Evolutionary conservation across 2,329 filamentous ascomycete species (phyloP), one percentile per base, ranked within the genome.

Genomic region (Saccharata proteae): DNA sequence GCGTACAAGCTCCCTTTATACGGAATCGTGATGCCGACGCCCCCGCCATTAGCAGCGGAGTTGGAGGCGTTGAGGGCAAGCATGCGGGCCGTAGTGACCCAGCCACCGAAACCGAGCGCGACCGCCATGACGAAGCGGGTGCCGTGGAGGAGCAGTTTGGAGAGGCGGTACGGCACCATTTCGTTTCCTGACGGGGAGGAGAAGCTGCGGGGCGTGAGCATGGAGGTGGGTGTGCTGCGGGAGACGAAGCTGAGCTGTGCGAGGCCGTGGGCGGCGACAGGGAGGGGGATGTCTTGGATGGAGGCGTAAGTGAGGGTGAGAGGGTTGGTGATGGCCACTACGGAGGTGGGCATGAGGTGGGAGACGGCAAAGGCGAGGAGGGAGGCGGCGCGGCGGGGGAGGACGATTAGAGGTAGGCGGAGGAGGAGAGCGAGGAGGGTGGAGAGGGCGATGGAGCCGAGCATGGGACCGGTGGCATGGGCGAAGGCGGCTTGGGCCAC

Each of bases 91-190:
- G 86, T 93, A 27, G 83, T 80, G 6, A 96, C 83, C 90, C 90
- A 98, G n/a, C 84, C 88, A 4, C 82, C 86, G 47, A 96, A 93
- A 1, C 88, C 88, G 17, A 98, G 71, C 0, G 77, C 81, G 27
- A 86, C 74, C 0, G 84, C 83, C 74, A 94, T 93, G 47, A 94
- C 80, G 51, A 88, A 81, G 12, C 88, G 75, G 2, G 85, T 90
- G 3, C 88, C 84, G 44, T 94, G 83, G 3, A 98, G 72, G 6
- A 98, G 70, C 16, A 96, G 69, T 54, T 94, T 96, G 2, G 90
- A 81, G 6, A 96, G 74, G 4, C 83, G 75, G 53, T 96, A 98
- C 0, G 90, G 80, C 15, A 90, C 64, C n/a, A 93, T 64, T 1
- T 75, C 66, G 58, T 55, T 42, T 59, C 43, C 52, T 35, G 45